These are phyloP conservation scores for Pseudogymnoascus destructans DNA, from an alignment of 2,329 filamentous ascomycete genomes.

Conservation along the genomic window DNA sequence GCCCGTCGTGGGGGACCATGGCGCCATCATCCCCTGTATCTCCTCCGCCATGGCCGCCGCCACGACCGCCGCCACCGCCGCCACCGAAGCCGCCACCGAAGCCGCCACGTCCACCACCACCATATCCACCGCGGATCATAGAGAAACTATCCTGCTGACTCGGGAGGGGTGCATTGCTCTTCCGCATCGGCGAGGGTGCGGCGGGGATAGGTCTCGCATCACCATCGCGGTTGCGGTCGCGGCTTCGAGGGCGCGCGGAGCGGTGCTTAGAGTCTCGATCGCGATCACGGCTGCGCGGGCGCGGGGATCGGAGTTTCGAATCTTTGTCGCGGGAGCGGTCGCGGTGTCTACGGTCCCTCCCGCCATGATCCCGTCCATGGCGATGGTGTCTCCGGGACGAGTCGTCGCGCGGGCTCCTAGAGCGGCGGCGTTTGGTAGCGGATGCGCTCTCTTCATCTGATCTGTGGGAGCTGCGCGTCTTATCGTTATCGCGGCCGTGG, in stretches of 20 bases:
- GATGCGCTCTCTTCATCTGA: not conserved
- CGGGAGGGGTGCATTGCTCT: constrained; percentile 37
- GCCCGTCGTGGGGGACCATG: constrained; percentile 24
- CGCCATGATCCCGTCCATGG: not conserved
- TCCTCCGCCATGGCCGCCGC: not conserved
- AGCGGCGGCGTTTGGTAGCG: constrained; percentile 20
- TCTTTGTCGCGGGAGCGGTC: not conserved
- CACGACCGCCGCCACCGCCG: not conserved
- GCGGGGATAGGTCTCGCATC: constrained; percentile 15
- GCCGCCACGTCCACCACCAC: not conserved
- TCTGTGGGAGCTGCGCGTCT: not conserved
- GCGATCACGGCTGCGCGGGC: constrained; percentile 10
- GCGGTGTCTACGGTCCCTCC: not conserved
- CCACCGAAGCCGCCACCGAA: not conserved
- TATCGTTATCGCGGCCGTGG: not conserved
- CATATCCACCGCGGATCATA: constrained; percentile 32
- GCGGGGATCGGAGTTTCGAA: not conserved
- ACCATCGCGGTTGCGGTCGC: not conserved
- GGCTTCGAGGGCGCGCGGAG: constrained; percentile 18
- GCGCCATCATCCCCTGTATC: constrained; percentile 5
- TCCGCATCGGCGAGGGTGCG: constrained; percentile 17
- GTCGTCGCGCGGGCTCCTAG: constrained; percentile 20
- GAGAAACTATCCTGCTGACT: constrained; percentile 49
- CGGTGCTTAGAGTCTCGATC: constrained; percentile 19
- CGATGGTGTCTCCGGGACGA: constrained; percentile 14